Percentiles rank a stretch among this genome's conserved stretches.
Evolutionary conservation across 2,329 filamentous ascomycete species (phyloP).

Genomic region (Fusarium kyushuense): DNA sequence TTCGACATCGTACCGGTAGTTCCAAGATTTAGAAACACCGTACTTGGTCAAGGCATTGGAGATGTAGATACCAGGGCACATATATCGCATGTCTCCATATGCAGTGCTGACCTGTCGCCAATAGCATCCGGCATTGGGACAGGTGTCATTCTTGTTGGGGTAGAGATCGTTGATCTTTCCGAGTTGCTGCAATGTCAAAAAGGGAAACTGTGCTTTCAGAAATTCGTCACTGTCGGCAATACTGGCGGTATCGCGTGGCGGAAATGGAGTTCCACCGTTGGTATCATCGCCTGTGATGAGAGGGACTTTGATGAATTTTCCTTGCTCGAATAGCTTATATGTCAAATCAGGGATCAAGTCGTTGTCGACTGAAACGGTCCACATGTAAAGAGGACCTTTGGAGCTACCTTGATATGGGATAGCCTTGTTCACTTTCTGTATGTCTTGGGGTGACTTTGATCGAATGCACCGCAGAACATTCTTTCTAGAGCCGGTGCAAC

Average conservation of each 20-base stretch:
- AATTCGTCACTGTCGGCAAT: constrained; percentile 51
- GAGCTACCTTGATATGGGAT: constrained; percentile 50
- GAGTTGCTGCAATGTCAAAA: constrained; percentile 50
- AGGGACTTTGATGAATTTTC: constrained; percentile 66
- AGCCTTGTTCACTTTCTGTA: constrained; percentile 59
- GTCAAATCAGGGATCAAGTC: constrained; percentile 64
- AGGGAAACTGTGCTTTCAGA: constrained; percentile 53
- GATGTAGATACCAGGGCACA: constrained; percentile 52
- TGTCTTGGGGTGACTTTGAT: constrained; percentile 54
- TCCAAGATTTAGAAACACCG: constrained; percentile 64
- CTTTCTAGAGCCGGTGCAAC: constrained; percentile 51
- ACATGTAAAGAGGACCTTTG: constrained; percentile 62
- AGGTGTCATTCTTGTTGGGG: constrained; percentile 52
- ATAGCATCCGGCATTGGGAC: constrained; percentile 51
- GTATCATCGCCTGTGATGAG: constrained; percentile 59
- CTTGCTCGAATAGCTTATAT: constrained; percentile 61
- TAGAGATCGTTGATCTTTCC: constrained; percentile 52
- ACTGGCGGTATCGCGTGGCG: constrained; percentile 49
- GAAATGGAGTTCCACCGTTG: constrained; percentile 56
- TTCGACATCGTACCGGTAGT: constrained; percentile 77
- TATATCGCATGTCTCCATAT: constrained; percentile 54
- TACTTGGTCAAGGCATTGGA: constrained; percentile 48
- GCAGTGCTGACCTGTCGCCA: constrained; percentile 55
- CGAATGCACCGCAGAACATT: constrained; percentile 62
- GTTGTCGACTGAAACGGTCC: constrained; percentile 66